Conservation (phyloP, 2,329 filamentous ascomycete genomes). For the Stachybotrys chlorohalonatus region DNA sequence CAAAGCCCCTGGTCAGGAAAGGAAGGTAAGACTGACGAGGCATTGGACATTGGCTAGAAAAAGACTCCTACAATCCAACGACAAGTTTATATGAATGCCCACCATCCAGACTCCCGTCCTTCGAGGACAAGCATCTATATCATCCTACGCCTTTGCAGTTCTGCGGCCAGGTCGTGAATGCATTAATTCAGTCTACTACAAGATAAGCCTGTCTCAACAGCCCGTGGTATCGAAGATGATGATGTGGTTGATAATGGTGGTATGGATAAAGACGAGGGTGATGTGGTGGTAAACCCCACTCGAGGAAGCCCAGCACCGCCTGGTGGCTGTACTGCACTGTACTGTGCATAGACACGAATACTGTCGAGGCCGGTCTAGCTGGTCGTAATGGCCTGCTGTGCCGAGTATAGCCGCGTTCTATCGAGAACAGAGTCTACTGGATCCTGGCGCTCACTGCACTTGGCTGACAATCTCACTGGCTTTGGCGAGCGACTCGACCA, state of each 20-base stretch:
- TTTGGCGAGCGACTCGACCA: conserved; percentile 87
- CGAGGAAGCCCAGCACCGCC: too few species aligned
- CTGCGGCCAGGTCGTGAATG: conserved; percentile 12
- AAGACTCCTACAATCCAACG: neutral
- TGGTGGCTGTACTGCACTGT: too few species aligned
- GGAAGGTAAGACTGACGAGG: conserved; percentile 5
- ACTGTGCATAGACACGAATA: too few species aligned
- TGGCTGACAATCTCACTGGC: conserved; percentile 94
- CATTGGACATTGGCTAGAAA: neutral
- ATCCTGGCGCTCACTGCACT: conserved; percentile 41
- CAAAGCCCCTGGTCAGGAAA: conserved; percentile 8
- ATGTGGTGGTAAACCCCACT: neutral
- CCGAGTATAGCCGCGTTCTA: neutral
- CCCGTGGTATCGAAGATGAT: conserved; percentile 27
- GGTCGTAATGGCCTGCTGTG: neutral
- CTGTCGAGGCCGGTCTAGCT: neutral
- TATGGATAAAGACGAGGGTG: neutral
- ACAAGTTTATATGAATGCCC: neutral
- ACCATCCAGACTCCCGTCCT: neutral
- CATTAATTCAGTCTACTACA: conserved; percentile 26
- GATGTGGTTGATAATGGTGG: conserved; percentile 9
- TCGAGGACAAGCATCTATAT: neutral
- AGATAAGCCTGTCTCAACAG: conserved; percentile 12
- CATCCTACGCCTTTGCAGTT: conserved; percentile 5
- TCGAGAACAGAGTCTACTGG: neutral